Evolutionary conservation across 164 flowering plant species (phyloP), one percentile per base, ranked within the genome.

Genomic region (Umbellularia californica): DNA sequence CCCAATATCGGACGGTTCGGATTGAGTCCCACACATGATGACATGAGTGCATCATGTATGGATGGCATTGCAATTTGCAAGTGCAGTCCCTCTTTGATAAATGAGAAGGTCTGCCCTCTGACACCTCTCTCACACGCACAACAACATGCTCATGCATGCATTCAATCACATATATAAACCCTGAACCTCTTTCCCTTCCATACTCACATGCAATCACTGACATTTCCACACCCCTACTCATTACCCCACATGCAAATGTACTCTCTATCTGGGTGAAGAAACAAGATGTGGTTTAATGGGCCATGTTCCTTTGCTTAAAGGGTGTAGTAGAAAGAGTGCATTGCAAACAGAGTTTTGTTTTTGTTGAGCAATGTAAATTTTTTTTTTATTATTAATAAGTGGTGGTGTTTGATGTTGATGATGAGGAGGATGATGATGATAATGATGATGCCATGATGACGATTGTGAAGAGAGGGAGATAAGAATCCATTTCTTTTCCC

Each of bases 381-480:
- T 55, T 3, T 68, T 67, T 66, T 41, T 35, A 5, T n/a, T n/a
- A 33, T 41, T 41, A 41, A 41, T 7, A 41, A 3, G 58, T 50
- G 65, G 52, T 55, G 60, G 60, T 55, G 5, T 41, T 41, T 41
- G 47, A 41, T 41, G 47, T 5, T 41, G 47, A 41, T 41, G 47
- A 41, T 12, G 72, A 30, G 35, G 63, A 47, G 35, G 75, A 64
- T 77, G 83, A 86, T 86, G 85, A 81, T 79, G 83, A 70, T 47
- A 68, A 68, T 79, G 85, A 82, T 86, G 87, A 83, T 83, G 87
- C 28, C 51, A 79, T 68, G 79, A 86, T 84, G 87, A 83, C 83
- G 78, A 73, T 5, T 25, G 12, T 58, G 65, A 3, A 55, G 19
- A 25, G 67, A 25, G 67, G 23, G 5, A 77, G 71, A 70, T 78